Percentiles rank a stretch among this genome's conserved stretches.
These are phyloP conservation scores for Chlorella sp. DNA, from an alignment of 139 green algal genomes.

Conservation along the genomic window DNA sequence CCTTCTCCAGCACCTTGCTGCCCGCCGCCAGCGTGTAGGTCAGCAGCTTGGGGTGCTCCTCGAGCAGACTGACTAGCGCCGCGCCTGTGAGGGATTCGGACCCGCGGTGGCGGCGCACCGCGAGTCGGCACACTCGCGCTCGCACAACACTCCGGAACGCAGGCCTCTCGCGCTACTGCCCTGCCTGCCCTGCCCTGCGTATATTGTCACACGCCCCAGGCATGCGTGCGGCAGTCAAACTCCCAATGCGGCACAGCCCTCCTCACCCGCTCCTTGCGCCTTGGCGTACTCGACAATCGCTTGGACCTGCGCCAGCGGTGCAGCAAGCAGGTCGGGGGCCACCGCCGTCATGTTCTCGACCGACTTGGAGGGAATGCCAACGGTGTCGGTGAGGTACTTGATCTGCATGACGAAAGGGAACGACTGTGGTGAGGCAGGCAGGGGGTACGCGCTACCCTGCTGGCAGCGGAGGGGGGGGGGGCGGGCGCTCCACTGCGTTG, in stretches of 20 bases:
- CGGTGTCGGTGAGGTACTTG: slow-evolving; percentile 9
- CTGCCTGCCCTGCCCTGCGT: neutral
- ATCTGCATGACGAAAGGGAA: neutral
- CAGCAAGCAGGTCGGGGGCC: no score
- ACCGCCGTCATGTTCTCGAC: slow-evolving; percentile 42
- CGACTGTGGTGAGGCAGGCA: neutral
- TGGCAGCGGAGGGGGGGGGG: neutral
- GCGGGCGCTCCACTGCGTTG: slow-evolving; percentile 19
- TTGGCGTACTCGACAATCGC: no score
- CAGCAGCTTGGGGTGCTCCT: slow-evolving; percentile 33
- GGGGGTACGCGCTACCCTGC: neutral
- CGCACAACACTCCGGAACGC: neutral
- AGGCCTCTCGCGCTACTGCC: neutral
- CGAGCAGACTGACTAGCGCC: slow-evolving; percentile 11
- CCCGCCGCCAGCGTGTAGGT: slow-evolving; percentile 19
- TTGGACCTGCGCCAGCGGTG: no score
- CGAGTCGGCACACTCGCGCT: neutral
- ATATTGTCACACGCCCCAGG: neutral
- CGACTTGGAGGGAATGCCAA: slow-evolving; percentile 9
- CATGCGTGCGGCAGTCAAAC: neutral
- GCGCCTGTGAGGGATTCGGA: neutral
- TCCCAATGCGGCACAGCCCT: neutral
- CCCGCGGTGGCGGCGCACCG: neutral
- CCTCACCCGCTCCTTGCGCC: slow-evolving; percentile 28
- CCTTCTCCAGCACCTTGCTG: slow-evolving; percentile 36